Conservation (phyloP, 2,329 filamentous ascomycete species). For the Chaetothyriales sp. region DNA sequence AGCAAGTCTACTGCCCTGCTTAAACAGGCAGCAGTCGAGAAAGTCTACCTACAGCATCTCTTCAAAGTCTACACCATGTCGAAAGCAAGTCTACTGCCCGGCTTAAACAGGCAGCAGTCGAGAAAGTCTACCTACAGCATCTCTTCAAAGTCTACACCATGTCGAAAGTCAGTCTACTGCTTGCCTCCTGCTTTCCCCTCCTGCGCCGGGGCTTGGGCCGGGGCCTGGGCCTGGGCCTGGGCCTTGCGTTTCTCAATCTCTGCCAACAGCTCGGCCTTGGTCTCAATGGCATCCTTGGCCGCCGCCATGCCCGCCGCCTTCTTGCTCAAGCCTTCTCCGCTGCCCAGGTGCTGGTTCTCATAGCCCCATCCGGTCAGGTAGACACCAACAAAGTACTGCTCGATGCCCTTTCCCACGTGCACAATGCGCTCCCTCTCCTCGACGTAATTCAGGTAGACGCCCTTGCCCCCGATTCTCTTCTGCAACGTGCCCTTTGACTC, state of each 20-base stretch:
- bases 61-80: not conserved
- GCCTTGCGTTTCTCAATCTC: slow-evolving; percentile 26
- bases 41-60: too few relatives aligned
- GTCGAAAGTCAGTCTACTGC: not conserved
- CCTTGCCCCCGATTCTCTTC: slow-evolving; percentile 41
- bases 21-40: too few relatives aligned
- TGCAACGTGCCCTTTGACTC: slow-evolving; percentile 42
- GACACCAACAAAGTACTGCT: slow-evolving; percentile 32
- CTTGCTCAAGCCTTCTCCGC: slow-evolving; percentile 32
- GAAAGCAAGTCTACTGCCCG: too few relatives aligned
- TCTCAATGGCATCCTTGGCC: slow-evolving; percentile 28
- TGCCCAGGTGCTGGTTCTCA: slow-evolving; percentile 30
- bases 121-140: too few relatives aligned
- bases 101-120: too few relatives aligned
- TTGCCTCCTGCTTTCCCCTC: not conserved
- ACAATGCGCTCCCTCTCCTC: slow-evolving; percentile 26
- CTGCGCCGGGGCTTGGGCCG: slow-evolving; percentile 4
- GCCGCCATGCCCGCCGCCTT: slow-evolving; percentile 32
- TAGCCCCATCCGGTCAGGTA: slow-evolving; percentile 37
- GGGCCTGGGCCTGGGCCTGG: slow-evolving; percentile 13
- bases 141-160: not conserved
- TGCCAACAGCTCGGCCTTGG: slow-evolving; percentile 25
- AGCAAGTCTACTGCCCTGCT: too few relatives aligned
- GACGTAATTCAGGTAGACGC: slow-evolving; percentile 48
- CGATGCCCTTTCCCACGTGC: slow-evolving; percentile 24